Evolutionary conservation across 305 asterid genomes (phyloP), one percentile per base, ranked within the genome.

Genomic region (Fraxinus sp.): DNA sequence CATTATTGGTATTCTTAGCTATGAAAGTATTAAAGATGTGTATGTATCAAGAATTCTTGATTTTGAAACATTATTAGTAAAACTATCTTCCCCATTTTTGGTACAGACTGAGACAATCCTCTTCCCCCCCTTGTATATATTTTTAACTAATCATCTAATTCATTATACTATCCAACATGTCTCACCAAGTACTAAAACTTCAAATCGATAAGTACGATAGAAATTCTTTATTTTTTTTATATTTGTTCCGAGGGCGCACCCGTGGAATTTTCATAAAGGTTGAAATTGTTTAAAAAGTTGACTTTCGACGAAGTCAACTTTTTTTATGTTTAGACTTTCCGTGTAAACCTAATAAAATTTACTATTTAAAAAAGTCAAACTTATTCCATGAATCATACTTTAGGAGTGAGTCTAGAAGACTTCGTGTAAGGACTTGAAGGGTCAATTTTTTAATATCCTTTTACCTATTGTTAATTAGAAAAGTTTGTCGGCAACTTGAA

Each of bases 21-120:
- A 7, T 66, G 77, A 57, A 8, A 76, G 3, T 59, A 81, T 73
- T 49, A 59, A 49, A 68, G 77, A 82, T 36, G 57, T 77, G 35
- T 37, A 35, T 83, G 87, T 77, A 83, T 41, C 28, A 18, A 57
- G 24, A 20, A 64, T 75, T 41, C 55, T 80, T 80, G 79, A 79
- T 84, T 84, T 33, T 57, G 83, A 75, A 79, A 83, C 11, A 7
- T 79, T 81, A 28, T 68, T 66, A 20, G 80, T 28, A 39, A 7
- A 81, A 52, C 18, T 55, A 64, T 59, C 22, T 72, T 16, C 9
- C 64, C 18, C 39, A 37, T 3, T 78, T 16, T n/a, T 74, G 6
- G 30, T 77, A 22, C 75, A 68, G 30, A 32, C 59, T 71, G 4
- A 28, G 30, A 28, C 30, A 28, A 14, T 39, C 22, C 22, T 52